Evolutionary conservation across 1,139 yeast genomes (phyloP).

Genomic region (Blastobotrys proliferans): DNA sequence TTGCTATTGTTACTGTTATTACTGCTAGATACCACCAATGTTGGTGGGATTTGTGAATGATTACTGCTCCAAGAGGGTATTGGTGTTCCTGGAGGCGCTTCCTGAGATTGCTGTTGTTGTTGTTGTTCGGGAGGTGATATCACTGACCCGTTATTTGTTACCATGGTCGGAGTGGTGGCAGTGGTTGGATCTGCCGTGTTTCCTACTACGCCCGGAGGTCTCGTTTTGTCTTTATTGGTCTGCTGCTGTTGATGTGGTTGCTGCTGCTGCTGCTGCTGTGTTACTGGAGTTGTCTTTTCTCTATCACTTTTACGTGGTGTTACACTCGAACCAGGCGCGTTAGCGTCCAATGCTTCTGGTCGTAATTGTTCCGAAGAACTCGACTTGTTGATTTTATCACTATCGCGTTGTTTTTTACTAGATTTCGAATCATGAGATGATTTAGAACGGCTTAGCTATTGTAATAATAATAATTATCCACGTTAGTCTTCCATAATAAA

Average conservation of each 20-base stretch:
- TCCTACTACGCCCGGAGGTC: not conserved
- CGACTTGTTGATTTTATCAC: constrained; percentile 18
- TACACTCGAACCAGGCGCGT: constrained; percentile 2
- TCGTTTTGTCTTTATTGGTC: constrained; percentile 1
- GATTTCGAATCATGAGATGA: constrained; percentile 25
- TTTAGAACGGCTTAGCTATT: constrained; percentile 30
- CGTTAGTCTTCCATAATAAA: not conserved
- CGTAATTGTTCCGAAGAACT: constrained; percentile 22
- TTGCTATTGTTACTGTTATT: not conserved
- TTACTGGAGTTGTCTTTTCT: not conserved
- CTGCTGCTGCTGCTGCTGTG: not conserved
- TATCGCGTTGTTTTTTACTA: constrained; percentile 15
- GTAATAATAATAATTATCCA: not conserved
- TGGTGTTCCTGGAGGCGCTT: not conserved
- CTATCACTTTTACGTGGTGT: constrained; percentile 4
- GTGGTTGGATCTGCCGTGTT: not conserved
- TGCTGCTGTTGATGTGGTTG: not conserved
- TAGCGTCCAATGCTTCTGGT: constrained; percentile 20
- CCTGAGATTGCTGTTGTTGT: not conserved
- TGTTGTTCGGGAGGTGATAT: not conserved
- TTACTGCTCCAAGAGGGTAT: too few relatives aligned
- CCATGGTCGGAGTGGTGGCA: not conserved
- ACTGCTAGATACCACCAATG: constrained; percentile 12
- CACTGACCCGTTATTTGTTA: too few relatives aligned
- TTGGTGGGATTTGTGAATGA: constrained; percentile 3